Percentiles rank a stretch among this genome's conserved stretches.
Evolutionary conservation across 2,329 filamentous ascomycete genomes (phyloP).

Genomic region (Pseudocercospora eumusae): DNA sequence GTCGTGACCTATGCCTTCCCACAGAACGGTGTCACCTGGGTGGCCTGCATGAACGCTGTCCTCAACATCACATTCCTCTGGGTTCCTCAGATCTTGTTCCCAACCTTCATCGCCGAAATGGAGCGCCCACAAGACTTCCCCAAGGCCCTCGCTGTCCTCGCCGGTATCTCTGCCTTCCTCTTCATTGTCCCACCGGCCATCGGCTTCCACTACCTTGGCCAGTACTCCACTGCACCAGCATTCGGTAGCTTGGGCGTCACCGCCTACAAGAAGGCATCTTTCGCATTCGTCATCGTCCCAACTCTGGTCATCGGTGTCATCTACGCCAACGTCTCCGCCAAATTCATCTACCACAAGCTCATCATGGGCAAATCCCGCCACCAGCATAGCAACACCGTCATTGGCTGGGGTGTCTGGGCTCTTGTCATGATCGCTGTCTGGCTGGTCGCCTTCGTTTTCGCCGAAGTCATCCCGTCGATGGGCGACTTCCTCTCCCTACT

Average conservation of each 20-base stretch:
- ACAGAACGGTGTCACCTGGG: constrained; percentile 49
- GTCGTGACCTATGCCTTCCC: constrained; percentile 54
- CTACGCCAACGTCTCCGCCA: constrained; percentile 59
- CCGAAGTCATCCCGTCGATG: constrained; percentile 54
- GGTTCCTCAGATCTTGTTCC: constrained; percentile 56
- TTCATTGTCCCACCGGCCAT: constrained; percentile 55
- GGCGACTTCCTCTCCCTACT: constrained; percentile 54
- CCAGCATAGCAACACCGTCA: constrained; percentile 50
- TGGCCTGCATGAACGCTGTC: constrained; percentile 53
- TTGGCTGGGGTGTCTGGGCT: constrained; percentile 52
- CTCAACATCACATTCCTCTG: constrained; percentile 52
- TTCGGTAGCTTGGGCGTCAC: constrained; percentile 51
- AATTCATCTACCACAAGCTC: constrained; percentile 50
- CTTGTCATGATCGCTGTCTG: constrained; percentile 48
- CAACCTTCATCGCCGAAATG: constrained; percentile 56
- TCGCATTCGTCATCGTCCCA: constrained; percentile 55
- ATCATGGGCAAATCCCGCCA: constrained; percentile 50
- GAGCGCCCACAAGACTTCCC: constrained; percentile 54
- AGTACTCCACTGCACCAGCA: constrained; percentile 54
- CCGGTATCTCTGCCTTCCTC: constrained; percentile 49
- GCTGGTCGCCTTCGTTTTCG: constrained; percentile 50
- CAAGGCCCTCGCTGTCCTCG: constrained; percentile 52
- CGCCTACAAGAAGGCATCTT: constrained; percentile 52
- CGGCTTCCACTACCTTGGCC: constrained; percentile 52
- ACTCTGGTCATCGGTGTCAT: constrained; percentile 54